These are phyloP conservation scores for Amanita exitialis DNA, from an alignment of 768 basidiomycete species.

Conservation along the genomic window DNA sequence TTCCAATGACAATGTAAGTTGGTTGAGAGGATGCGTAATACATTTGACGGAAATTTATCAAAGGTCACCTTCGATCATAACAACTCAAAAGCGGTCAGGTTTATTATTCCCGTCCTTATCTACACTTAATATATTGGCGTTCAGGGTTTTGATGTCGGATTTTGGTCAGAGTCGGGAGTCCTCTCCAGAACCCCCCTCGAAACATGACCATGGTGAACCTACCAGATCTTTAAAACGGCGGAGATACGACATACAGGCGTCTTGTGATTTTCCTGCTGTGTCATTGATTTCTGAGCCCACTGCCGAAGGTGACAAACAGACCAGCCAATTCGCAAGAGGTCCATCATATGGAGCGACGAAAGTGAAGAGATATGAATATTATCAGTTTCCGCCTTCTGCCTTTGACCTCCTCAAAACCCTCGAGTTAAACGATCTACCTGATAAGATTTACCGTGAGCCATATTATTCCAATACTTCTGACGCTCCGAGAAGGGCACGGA, in stretches of 20 bases:
- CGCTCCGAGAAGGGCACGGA: conserved; percentile 53
- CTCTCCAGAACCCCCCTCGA: neutral
- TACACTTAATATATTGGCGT: neutral
- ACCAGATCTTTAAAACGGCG: conserved; percentile 2
- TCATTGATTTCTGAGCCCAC: neutral
- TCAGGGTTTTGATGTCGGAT: neutral
- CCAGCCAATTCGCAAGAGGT: conserved; percentile 18
- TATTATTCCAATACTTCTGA: conserved; percentile 71
- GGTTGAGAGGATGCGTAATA: neutral
- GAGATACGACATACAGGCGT: neutral
- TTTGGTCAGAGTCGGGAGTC: neutral
- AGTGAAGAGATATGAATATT: conserved; percentile 37
- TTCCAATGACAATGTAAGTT: neutral
- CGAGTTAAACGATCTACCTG: conserved; percentile 37
- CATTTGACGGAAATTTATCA: neutral
- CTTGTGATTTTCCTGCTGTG: neutral
- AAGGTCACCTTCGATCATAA: neutral
- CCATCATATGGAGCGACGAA: conserved; percentile 8
- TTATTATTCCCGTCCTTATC: neutral
- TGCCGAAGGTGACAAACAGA: conserved; percentile 11
- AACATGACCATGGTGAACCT: neutral
- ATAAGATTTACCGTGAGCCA: conserved; percentile 64
- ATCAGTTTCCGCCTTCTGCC: conserved; percentile 36
- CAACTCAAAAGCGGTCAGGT: neutral
- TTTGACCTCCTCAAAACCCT: conserved; percentile 35